Evolutionary conservation across 2,329 filamentous ascomycete species (phyloP).

Genomic region (Ophiostoma quercus): DNA sequence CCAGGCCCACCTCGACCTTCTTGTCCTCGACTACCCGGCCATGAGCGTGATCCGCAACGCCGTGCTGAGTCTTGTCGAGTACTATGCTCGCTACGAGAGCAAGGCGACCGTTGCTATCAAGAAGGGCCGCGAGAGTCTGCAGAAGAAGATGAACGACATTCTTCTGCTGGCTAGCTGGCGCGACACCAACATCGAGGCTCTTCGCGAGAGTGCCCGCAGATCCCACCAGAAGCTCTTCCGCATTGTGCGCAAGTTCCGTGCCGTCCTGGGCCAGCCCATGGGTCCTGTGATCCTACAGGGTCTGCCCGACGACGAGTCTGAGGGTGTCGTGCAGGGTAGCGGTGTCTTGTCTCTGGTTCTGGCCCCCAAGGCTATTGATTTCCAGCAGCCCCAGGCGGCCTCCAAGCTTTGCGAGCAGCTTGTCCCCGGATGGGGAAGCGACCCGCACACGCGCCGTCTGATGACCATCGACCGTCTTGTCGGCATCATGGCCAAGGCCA

Average conservation of each 20-base stretch:
- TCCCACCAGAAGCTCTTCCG: conserved; percentile 92
- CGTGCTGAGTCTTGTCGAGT: conserved; percentile 69
- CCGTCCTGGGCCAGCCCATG: conserved; percentile 70
- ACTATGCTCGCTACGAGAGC: conserved; percentile 66
- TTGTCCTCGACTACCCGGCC: conserved; percentile 53
- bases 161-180: conserved; percentile 94
- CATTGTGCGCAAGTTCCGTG: conserved; percentile 83
- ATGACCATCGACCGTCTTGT: conserved; percentile 65
- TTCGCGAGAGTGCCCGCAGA: conserved; percentile 81
- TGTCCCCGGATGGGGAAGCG: conserved; percentile 37
- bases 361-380: not conserved
- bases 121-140: conserved; percentile 66
- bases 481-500: conserved; percentile 56
- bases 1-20: conserved; percentile 58
- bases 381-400: conserved; percentile 28
- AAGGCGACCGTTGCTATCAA: conserved; percentile 59
- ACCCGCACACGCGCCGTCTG: conserved; percentile 55
- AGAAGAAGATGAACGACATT: conserved; percentile 91
- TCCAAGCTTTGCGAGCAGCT: conserved; percentile 34
- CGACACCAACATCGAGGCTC: conserved; percentile 86
- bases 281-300: conserved; percentile 57
- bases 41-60: conserved; percentile 58
- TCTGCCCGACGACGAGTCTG: conserved; percentile 47
- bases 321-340: conserved; percentile 19
- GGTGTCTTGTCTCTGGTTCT: conserved; percentile 20